Evolutionary conservation across 257 asterid species (phyloP).

Genomic region (Nicotiana tomentosiformis): DNA sequence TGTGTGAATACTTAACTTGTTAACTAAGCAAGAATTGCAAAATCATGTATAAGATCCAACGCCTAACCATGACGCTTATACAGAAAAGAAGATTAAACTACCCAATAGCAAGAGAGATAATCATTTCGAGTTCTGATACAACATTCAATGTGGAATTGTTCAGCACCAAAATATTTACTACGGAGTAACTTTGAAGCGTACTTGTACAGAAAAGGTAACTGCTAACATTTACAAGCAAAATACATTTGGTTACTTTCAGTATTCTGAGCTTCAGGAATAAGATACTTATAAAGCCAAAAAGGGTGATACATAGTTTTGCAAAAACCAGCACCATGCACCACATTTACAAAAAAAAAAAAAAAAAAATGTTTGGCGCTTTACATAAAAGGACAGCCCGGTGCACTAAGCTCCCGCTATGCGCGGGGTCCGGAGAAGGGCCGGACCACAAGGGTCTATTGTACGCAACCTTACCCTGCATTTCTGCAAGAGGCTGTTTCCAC

Average conservation of each 20-base stretch:
- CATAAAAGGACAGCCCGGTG: neutral
- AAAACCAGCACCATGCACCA: neutral
- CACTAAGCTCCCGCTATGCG: no score
- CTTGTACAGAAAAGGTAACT: neutral
- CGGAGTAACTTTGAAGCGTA: neutral
- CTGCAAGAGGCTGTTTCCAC: no score
- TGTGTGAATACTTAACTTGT: neutral
- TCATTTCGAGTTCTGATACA: no score
- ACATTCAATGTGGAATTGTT: neutral
- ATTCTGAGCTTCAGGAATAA: no score
- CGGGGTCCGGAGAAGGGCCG: no score
- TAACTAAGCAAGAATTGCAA: neutral
- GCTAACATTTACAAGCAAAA: neutral
- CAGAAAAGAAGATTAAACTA: neutral
- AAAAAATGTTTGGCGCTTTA: neutral
- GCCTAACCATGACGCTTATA: neutral
- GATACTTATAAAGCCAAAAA: neutral
- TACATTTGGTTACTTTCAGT: neutral
- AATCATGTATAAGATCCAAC: neutral
- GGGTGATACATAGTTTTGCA: neutral
- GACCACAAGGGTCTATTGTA: no score
- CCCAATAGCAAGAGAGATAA: no score
- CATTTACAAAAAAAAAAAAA: neutral
- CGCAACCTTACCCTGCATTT: no score
- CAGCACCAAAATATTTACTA: neutral